phyloP scores from a whole-genome alignment of 306 rosid genomes.

The Carpinus fangiana region DNA sequence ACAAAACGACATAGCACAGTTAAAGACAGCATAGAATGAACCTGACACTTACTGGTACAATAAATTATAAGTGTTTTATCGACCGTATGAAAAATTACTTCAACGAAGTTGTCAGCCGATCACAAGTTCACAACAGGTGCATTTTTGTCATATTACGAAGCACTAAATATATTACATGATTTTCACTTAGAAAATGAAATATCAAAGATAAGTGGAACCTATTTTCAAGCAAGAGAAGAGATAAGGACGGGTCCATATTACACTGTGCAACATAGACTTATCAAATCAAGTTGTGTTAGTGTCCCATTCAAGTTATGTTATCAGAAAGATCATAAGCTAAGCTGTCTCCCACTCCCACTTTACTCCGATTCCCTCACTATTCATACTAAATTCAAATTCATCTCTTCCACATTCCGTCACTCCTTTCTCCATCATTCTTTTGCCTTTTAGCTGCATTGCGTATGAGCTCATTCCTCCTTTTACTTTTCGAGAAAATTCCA shows the following conservation, averaged over 20 bases:
- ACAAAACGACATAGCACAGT: neutral
- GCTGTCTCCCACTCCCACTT: constrained; percentile 27
- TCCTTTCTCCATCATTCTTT: neutral
- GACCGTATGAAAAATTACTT: too few species aligned
- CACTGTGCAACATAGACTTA: constrained; percentile 18
- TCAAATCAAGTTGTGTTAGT: constrained; percentile 13
- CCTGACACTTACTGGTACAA: too few species aligned
- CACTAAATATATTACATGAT: neutral
- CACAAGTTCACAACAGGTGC: neutral
- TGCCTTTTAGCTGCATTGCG: neutral
- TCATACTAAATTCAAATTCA: neutral
- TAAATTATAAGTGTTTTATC: too few species aligned
- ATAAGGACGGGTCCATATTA: constrained; percentile 27
- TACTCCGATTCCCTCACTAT: neutral
- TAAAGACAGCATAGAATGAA: too few species aligned
- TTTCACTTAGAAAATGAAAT: neutral
- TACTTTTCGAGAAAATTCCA: too few species aligned
- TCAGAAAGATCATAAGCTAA: neutral
- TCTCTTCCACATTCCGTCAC: neutral
- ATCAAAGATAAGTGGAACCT: constrained; percentile 3
- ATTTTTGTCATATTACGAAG: neutral
- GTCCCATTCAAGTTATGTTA: constrained; percentile 1
- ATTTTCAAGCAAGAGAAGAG: constrained; percentile 17
- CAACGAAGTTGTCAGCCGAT: neutral
- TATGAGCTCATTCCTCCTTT: too few species aligned